These are phyloP conservation scores for Fusarium heterosporum DNA, from an alignment of 2,329 filamentous ascomycete genomes.

Conservation along the genomic window DNA sequence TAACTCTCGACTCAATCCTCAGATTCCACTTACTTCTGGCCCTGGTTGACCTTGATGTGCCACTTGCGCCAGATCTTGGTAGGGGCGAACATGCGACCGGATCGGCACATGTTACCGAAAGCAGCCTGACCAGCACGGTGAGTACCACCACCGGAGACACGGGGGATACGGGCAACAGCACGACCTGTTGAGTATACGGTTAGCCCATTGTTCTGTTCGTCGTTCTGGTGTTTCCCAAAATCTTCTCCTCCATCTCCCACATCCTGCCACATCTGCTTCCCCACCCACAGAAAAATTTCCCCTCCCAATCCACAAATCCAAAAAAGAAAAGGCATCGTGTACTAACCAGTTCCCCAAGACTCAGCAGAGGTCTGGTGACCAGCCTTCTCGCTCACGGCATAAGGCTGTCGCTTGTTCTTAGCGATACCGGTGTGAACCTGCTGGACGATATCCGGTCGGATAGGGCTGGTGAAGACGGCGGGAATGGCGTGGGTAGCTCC, in stretches of 20 bases:
- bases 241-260: not conserved
- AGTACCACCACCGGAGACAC: conserved; percentile 99
- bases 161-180: conserved; percentile 99
- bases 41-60: conserved; percentile 99
- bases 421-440: conserved; percentile 99
- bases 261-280: not conserved
- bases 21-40: conserved; percentile 81
- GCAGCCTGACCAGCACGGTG: conserved; percentile 99
- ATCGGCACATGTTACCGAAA: conserved; percentile 99
- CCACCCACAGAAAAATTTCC: conserved; percentile 38
- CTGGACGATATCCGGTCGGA: conserved; percentile 99
- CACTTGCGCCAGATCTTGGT: conserved; percentile 99
- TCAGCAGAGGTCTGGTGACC: conserved; percentile 99
- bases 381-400: conserved; percentile 99
- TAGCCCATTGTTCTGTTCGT: conserved; percentile 34
- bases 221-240: conserved; percentile 6
- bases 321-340: conserved; percentile 29
- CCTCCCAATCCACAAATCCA: conserved; percentile 16
- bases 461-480: conserved; percentile 95
- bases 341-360: conserved; percentile 99
- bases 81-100: conserved; percentile 99
- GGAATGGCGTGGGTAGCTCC: conserved; percentile 92
- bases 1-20: not conserved
- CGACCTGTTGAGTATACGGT: conserved; percentile 71
- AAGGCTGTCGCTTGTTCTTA: conserved; percentile 99